A percentile compares a stretch with the other conserved stretches of the same genome.
phyloP scores from a whole-genome alignment of 805 yeast species.

The Saccharomycopsis fermentans region DNA sequence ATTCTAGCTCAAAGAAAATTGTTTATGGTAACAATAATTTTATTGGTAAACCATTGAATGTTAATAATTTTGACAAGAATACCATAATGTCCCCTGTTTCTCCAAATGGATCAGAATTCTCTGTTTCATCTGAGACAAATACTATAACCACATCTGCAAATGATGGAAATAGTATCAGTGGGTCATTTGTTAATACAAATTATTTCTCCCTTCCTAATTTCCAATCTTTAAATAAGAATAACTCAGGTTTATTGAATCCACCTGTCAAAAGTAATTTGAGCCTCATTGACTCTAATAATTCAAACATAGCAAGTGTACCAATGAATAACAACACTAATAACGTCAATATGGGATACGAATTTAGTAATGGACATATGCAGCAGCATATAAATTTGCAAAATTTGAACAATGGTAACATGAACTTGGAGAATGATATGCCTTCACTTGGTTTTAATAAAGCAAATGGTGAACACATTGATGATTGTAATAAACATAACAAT shows the following conservation, averaged over 20 bases:
- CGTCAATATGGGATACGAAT: not conserved
- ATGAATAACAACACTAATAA: not conserved
- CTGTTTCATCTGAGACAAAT: not conserved
- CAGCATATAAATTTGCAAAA: not conserved
- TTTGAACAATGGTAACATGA: not conserved
- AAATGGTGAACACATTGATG: not conserved
- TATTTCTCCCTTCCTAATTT: not conserved
- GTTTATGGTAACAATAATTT: not conserved
- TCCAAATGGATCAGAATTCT: conserved; percentile 8
- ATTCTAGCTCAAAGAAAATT: not conserved
- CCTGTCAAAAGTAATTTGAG: not conserved
- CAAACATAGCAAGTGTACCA: not conserved
- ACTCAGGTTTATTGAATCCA: not conserved
- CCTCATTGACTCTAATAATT: not conserved
- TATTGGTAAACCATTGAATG: not conserved
- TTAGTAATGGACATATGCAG: not conserved
- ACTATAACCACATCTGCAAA: not conserved
- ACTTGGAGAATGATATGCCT: not conserved
- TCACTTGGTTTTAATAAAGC: not conserved
- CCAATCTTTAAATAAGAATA: not conserved
- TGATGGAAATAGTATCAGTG: not conserved
- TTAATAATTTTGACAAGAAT: not conserved
- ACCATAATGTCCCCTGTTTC: conserved; percentile 8
- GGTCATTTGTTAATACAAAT: not conserved
- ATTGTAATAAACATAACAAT: not conserved